Base-by-base conservation (phyloP, 495 filamentous ascomycete genomes). In the Penicillium egyptiacum region DNA sequence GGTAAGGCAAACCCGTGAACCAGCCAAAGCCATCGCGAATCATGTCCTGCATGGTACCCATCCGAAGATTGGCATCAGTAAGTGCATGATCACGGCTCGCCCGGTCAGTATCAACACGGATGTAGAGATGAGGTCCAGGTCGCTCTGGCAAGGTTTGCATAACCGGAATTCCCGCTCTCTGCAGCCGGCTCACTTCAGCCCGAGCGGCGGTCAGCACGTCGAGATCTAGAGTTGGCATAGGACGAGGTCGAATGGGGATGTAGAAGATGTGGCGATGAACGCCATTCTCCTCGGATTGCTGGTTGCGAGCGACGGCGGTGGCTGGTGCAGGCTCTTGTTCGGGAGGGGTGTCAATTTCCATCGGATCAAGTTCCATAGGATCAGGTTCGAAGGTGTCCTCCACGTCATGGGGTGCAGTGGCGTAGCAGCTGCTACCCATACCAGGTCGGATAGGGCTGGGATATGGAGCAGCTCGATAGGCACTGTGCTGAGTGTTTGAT, bases 1-100 rank as follows among this genome's bases (percentile, higher is more conserved):
- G 11, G 40, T 49, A 61, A 12, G 58, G 58, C 30, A 61, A 16
- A 0, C 47, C 53, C 6, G 42, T 23, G 6, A 61, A 57, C 53
- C 58, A 61, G 5, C 53, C 58, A 17, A 57, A 12, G 8, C 53
- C 58, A 16, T 57, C 58, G 1, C 23, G 17, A 37, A 42, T 48
- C 53, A 61, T 61, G 2, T 53, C 31, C 8, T 31, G 25, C 53
- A 57, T 61, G 14, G 20, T n/a, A 3, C 25, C 41, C n/a, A 47
- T 26, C 5, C 53, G 53, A 17, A 14, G 30, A 30, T 8, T 12
- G n/a, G 23, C 30, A 55, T 14, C 8, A 4, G 5, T 11, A 14
- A 55, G 3, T 4, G 53, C 53, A 4, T 20, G 6, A 6, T 22
- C 25, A 8, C 52, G 52, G 12, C 25, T 23, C 16, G 7, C 16